phyloP scores from a whole-genome alignment of 768 basidiomycete species.

The Phlegmacium glaucopus region DNA sequence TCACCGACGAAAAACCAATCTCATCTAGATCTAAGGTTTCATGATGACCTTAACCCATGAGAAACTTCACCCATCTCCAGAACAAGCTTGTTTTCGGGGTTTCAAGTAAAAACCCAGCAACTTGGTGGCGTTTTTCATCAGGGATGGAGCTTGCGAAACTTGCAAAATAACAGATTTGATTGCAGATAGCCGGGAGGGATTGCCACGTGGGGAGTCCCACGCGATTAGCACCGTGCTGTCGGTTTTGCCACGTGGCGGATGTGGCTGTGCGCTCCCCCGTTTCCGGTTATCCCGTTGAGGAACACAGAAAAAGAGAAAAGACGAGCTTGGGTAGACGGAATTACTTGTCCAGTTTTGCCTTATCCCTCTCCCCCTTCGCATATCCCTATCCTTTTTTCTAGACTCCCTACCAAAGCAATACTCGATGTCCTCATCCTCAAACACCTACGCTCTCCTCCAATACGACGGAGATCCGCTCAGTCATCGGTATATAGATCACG shows the following conservation, averaged over 20 bases:
- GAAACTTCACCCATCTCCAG: neutral
- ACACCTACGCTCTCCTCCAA: constrained; percentile 52
- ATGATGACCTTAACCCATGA: no score
- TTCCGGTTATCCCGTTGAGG: constrained; percentile 15
- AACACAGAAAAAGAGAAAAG: constrained; percentile 11
- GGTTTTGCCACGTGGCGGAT: neutral
- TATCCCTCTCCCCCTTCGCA: constrained; percentile 13
- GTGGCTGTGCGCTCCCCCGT: constrained; percentile 2
- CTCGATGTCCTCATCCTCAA: constrained; percentile 20
- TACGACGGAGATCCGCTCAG: constrained; percentile 63
- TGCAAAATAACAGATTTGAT: neutral
- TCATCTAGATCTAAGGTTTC: constrained; percentile 7
- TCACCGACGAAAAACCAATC: constrained; percentile 2
- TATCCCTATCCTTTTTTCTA: constrained; percentile 13
- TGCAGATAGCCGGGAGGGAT: constrained; percentile 7
- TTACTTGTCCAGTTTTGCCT: constrained; percentile 4
- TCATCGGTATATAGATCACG: constrained; percentile 59
- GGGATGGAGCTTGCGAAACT: constrained; percentile 5
- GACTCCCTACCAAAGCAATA: constrained; percentile 1
- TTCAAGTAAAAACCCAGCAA: neutral
- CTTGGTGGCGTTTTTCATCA: neutral
- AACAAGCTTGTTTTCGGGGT: neutral
- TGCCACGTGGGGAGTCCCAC: constrained; percentile 12
- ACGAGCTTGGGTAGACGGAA: constrained; percentile 6
- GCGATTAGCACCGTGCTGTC: neutral